Base-by-base conservation (phyloP, 2,329 filamentous ascomycete species). In the Phoma sp. region DNA sequence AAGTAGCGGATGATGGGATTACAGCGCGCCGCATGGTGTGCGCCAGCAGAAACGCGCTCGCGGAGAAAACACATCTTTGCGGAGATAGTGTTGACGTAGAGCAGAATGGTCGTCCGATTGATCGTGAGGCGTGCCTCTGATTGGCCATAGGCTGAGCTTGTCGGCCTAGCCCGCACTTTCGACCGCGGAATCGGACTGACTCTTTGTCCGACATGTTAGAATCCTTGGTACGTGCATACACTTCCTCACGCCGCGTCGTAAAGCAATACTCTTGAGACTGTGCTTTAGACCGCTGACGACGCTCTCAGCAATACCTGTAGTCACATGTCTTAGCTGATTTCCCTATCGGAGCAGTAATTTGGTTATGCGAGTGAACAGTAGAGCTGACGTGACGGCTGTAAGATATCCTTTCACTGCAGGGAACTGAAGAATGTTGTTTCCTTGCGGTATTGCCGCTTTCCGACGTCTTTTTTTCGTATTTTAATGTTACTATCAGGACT, bases 401-500 rank as follows among this genome's bases (percentile, higher is more conserved):
- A 18, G 18, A 18, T 18, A 18, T 18, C 18, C 7, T 40, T 13
- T 54, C 42, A 56, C 44, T 37, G 44, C 41, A 45, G 35, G 23
- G 14, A 23, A 33, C 33, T 39, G 29, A 25, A 32, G 27, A 52
- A 14, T 6, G 7, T 13, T 30, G 24, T 60, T 60, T 61, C 47
- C 53, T 56, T 41, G 60, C 60, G 64, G 59, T 50, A 24, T 47
- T 46, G 57, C 61, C 60, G 58, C 63, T 60, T 64, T 61, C 46
- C 52, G 10, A 36, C 29, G 30, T 51, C 27, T 51, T 56, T 56
- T 68, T 62, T 65, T 67, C 62, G 60, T 64, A 65, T 70, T 65
- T 68, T 61, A 55, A 58, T 59, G 58, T 52, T 59, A 60, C 58
- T 60, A 53, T 59, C 52, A 57, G 49, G 55, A 52, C 49, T 57